Evolutionary conservation across 1,284 basidiomycete genomes (phyloP).

Genomic region (Boletus albobrunnescens): DNA sequence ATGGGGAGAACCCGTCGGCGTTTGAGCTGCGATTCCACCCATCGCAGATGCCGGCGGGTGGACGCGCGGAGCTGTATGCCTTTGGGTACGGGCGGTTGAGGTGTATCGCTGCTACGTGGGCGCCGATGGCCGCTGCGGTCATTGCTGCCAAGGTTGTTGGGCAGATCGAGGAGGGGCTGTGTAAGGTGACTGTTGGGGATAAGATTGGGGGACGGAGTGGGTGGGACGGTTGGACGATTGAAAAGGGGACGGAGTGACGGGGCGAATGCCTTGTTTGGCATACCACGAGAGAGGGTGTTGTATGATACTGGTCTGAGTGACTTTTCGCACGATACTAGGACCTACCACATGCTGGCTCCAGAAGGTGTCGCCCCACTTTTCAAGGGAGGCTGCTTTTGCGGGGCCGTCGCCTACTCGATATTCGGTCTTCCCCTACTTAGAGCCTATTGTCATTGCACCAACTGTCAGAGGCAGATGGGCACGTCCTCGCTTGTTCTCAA

Average conservation of each 20-base stretch:
- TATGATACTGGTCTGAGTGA: no score
- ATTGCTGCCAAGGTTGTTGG: conserved; percentile 42
- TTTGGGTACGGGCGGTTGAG: conserved; percentile 47
- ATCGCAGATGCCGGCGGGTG: conserved; percentile 17
- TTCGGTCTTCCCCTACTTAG: conserved; percentile 46
- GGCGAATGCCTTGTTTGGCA: background rate
- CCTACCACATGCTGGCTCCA: conserved; percentile 12
- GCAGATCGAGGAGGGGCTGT: conserved; percentile 26
- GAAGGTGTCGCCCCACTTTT: conserved; percentile 13
- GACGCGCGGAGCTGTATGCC: conserved; percentile 30
- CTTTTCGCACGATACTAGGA: no score
- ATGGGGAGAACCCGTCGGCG: conserved; percentile 35
- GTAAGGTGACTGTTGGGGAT: conserved; percentile 20
- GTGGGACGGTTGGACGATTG: conserved; percentile 27
- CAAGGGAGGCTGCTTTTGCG: conserved; percentile 54
- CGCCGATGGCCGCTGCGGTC: conserved; percentile 47
- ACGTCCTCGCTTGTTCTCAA: conserved; percentile 13
- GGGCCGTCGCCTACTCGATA: conserved; percentile 43
- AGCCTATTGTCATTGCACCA: conserved; percentile 63
- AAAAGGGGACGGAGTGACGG: conserved; percentile 1
- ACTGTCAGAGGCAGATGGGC: conserved; percentile 58
- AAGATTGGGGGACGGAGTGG: conserved; percentile 27
- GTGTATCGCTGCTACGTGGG: conserved; percentile 49
- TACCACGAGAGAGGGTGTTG: no score
- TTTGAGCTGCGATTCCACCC: conserved; percentile 43